Evolutionary conservation across 768 basidiomycete genomes (phyloP), one percentile per base, ranked within the genome.

Genomic region (Lentinula edodes): DNA sequence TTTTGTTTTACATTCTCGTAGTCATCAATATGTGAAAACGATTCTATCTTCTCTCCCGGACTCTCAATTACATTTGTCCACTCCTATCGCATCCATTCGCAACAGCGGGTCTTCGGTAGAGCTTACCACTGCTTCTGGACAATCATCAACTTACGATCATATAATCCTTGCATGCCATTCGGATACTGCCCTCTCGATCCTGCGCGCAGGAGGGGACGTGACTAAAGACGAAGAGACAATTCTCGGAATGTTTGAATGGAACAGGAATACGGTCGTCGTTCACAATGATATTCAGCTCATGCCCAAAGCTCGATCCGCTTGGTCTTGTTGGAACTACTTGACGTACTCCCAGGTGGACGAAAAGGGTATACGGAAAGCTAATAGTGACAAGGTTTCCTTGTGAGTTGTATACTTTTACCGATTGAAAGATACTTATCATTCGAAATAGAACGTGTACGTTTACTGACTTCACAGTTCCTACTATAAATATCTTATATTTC

Each of bases 271-370:
- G 61, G 88, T 80, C 0, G 78, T 89, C 0, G 66, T 93, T 63
- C 89, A 91, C 74, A 55, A 18, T 2, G 56, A 16, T 23, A 15
- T 32, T 7, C 51, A 90, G 87, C 69, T 91, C 13, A 90, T 91
- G 88, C 91, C 89, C 0, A 75, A 74, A 60, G 75, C 75, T 52
- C 74, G 80, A 18, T 64, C 74, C 10, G 88, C 87, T 0, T 91
- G 89, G 86, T 86, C 88, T 0, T 87, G 87, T 65, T 91, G 89
- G 89, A 92, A 91, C 69, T 91, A 89, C 68, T 71, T 90, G n/a
- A 85, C 87, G 0, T 75, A 71, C 39, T 83, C 81, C 16, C 67
- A 71, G 16, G 58, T 72, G 18, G 74, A 78, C 62, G 61, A 59
- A 6, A 66, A 73, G 5, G 78, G 80, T 3, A 60, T 64, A 15